Conservation (phyloP, 768 basidiomycete species). For the Tricholoma sp. region DNA sequence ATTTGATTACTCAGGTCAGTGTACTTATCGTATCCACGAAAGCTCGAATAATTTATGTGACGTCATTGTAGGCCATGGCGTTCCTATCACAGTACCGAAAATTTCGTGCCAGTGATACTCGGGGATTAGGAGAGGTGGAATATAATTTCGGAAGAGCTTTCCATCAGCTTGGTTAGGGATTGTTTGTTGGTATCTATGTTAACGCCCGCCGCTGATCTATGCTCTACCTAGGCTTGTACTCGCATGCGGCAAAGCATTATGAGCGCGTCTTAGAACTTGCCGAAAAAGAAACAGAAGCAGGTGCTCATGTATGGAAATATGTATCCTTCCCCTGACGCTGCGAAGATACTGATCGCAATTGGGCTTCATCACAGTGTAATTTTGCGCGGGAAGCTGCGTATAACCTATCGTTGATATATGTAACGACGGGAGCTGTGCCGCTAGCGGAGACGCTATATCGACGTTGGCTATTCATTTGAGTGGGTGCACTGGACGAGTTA, state of each 20-base stretch:
- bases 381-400: constrained; percentile 79
- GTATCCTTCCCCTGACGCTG: background rate
- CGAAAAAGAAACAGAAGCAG: constrained; percentile 31
- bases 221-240: constrained; percentile 56
- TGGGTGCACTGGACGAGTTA: background rate
- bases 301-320: constrained; percentile 19
- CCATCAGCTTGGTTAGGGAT: constrained; percentile 77
- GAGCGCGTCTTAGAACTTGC: constrained; percentile 66
- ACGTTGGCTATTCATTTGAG: constrained; percentile 77
- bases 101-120: constrained; percentile 40
- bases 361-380: constrained; percentile 31
- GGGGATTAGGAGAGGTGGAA: constrained; percentile 70
- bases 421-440: constrained; percentile 68
- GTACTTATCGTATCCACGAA: background rate
- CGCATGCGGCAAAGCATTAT: constrained; percentile 83
- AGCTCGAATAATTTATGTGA: background rate
- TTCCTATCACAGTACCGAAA: constrained; percentile 79
- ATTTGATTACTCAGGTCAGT: constrained; percentile 67
- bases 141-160: constrained; percentile 92
- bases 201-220: background rate
- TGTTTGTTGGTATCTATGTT: background rate
- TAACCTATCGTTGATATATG: constrained; percentile 81
- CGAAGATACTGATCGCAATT: background rate
- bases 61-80: constrained; percentile 61
- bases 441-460: constrained; percentile 68